Base-by-base conservation (phyloP, 1,284 basidiomycete genomes). In the Austroboletus novae-zelandiae region DNA sequence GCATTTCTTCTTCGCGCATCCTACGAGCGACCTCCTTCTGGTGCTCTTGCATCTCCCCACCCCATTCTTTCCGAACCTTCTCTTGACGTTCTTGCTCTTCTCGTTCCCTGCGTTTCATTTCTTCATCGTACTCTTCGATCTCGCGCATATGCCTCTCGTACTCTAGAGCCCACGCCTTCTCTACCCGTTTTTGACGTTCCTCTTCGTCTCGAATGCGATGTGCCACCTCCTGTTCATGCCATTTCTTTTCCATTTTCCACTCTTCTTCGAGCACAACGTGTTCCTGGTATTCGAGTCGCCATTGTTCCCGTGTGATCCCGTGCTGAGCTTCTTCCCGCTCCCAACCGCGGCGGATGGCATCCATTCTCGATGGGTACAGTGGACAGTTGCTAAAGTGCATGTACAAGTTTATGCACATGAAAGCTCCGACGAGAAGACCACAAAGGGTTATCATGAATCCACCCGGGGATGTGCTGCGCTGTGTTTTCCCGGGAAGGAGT, bases 191-290 rank as follows among this genome's bases (percentile, higher is more conserved):
- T 15, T 53, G 61, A n/a, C 51, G 57, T 14, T 52, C 48, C 9
- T 55, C 40, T 41, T 60, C 59, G 10, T 48, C 53, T 8, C 14
- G 39, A 4, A 48, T 46, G 14, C 40, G 40, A 15, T 31, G 51
- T n/a, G 18, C 57, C 8, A 61, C 54, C 2, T 57, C 51, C 44
- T 15, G 43, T 6, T 61, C 48, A 15, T 64, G 61, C 50, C 40
- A 42, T 17, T 60, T 40, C 1, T 3, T 29, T 15, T 64, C 23
- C 5, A 43, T 31, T 9, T 50, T 43, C 61, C 61, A 64, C 5
- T 45, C 15, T n/a, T 43, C 29, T 20, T 25, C 13, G 0, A 31
- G 14, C 6, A 35, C 4, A 4, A 5, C 25, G 10, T 55, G 62
- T 2, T 54, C 37, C 14, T 45, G 42, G 23, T 45, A 5, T 23